Evolutionary conservation across 176 grass and related monocot genomes (phyloP), one percentile per base, ranked within the genome.

Genomic region (Elaeis guineensis): DNA sequence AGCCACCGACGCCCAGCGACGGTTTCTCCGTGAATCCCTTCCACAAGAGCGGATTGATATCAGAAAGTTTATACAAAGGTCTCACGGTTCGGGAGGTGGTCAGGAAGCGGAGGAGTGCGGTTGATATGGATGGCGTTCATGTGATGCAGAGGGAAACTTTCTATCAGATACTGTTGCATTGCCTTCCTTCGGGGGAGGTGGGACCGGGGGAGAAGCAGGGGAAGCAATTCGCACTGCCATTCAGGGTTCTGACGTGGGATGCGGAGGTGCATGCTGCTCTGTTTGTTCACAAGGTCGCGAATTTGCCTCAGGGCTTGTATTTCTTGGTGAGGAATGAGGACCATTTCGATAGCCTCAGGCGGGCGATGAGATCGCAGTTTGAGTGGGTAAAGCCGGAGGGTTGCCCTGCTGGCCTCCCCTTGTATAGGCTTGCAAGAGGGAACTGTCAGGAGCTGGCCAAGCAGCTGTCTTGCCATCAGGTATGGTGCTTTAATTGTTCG

Each of bases 381-480:
- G 86, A 90, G 61, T 96, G 91, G 91, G 74, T 49, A 55, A 67
- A 19, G 22, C 86, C 86, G 0, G 86, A 90, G 17, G 78, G 79
- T 14, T 96, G 91, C 72, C 91, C 86, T 50, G 70, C 75, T 66
- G 75, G 64, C 5, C 80, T 96, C 28, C 91, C 91, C 0, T 61
- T 96, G 14, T 96, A 96, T 58, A 79, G 78, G 28, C 80, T 96
- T 39, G 61, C 77, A 5, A 74, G 77, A 84, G 91, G 83, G 26
- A 83, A 96, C 39, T 96, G 75, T 25, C 75, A 83, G 50, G 69
- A 61, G 66, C 60, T 96, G 63, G 67, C 91, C 32, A 90, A 90
- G 77, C 82, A 96, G 55, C 67, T 96, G 14, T 96, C 91, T 0
- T 90, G 91, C 66, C 72, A 83, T 64, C 86, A 96, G 86, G 91